Evolutionary conservation across 2,329 filamentous ascomycete species (phyloP), one percentile per base, ranked within the genome.

Genomic region (Ceratocystis diversiconidia): DNA sequence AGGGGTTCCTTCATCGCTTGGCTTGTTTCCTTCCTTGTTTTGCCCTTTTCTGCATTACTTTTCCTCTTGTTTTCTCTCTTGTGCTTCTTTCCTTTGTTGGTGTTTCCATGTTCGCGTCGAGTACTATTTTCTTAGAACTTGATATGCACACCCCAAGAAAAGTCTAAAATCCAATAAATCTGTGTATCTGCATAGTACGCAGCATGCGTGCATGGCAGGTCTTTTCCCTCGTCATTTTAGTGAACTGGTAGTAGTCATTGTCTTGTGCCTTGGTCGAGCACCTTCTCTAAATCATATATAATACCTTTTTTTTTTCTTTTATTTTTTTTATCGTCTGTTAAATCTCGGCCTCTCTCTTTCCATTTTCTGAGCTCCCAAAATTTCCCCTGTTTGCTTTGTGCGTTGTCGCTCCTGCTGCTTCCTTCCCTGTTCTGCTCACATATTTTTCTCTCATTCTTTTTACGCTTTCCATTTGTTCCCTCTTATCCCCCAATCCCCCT

Each of bases 21-120:
- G n/a, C 22, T 52, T 55, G n/a, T 57, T 67, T 60, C n/a, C 44
- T 68, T 62, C 61, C 61, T 43, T 67, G 68, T 65, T 67, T 69
- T 65, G 57, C 59, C 68, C 32, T 65, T 57, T 64, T 63, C n/a
- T 65, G 52, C n/a, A 22, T 66, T 62, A 44, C 60, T 28, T 60
- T 66, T 30, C 30, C 25, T 55, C 30, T 57, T 69, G 61, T 64
- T 55, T 65, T 41, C 36, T 41, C 36, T 41, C 36, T 41, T 12
- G 36, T 41, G 10, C 28, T 62, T 55, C 48, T 30, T 64, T 64
- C 60, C 50, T 63, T 65, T 63, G 36, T 57, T 65, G 25, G 25
- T 66, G 62, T 46, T 32, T 46, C 19, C 65, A n/a, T 64, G 28
- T 65, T 65, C 62, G 64, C 28, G 36, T 19, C 19, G 15, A 28